Base-by-base conservation (phyloP, 139 green algal species). In the Yamagishiella unicocca region DNA sequence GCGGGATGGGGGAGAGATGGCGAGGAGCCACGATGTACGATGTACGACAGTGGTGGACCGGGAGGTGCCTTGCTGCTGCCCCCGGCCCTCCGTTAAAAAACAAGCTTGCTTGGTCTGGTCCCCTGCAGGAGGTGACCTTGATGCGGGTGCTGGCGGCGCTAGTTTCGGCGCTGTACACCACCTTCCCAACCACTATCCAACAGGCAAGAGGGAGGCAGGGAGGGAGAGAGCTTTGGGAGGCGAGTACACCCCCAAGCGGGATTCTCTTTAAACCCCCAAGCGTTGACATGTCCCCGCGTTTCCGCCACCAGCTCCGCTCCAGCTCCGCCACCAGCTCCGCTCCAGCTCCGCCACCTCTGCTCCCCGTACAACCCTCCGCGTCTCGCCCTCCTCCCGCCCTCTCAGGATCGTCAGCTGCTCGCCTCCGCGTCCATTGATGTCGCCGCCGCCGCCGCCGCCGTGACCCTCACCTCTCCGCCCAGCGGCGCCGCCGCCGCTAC, bases 101-200 rank as follows among this genome's bases (percentile, higher is more conserved):
- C n/a, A n/a, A n/a, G n/a, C n/a, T n/a, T n/a, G n/a, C n/a, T n/a
- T n/a, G n/a, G n/a, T n/a, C 58, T 29, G 14, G 19, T n/a, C 64
- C 58, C 58, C 58, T 9, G 9, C 31, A 80, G 72, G 72, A 94
- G 87, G 45, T 93, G 24, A 38, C 75, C 27, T 2, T 73, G 27
- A 79, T 91, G 67, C 85, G 83, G 40, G 76, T 90, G 40, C 85
- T 94, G 55, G 45, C 82, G 2, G 84, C 82, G 3, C 72, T 94
- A 17, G 42, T 43, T 2, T 88, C 88, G 6, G 86, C 90, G 6
- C 42, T 94, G 4, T 94, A 94, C 86, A 85, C 87, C 64, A 66
- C 54, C 64, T 94, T 94, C 50, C 91, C 91, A 29, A 92, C 91
- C 33, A 89, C 79, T 38, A 94, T 94, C 33, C 91, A 94, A 74